Percentiles rank a stretch among this genome's conserved stretches.
phyloP scores from a whole-genome alignment of 805 yeast species.

The Sungouiozyma ichnusensis region DNA sequence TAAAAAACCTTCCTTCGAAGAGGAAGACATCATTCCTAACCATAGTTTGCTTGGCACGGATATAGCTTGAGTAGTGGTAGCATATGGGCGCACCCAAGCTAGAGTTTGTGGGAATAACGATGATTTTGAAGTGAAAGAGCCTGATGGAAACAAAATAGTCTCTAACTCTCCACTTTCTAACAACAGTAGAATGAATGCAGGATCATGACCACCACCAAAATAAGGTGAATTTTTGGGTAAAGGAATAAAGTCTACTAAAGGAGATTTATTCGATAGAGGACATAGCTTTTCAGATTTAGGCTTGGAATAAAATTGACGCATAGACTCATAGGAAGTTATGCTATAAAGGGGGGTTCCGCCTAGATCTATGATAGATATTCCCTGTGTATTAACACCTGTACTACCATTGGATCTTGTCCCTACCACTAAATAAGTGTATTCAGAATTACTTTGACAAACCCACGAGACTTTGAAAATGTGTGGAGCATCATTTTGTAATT shows the following conservation, averaged over 20 bases:
- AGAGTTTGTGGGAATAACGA: conserved; percentile 70
- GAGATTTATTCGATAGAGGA: conserved; percentile 41
- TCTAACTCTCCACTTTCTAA: conserved; percentile 57
- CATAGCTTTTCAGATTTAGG: conserved; percentile 46
- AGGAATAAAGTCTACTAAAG: conserved; percentile 39
- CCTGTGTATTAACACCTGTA: conserved; percentile 30
- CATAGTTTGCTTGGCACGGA: conserved; percentile 57
- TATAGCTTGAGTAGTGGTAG: conserved; percentile 44
- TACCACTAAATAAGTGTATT: conserved; percentile 60
- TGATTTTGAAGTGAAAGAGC: conserved; percentile 41
- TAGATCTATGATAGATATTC: conserved; percentile 53
- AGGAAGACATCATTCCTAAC: conserved; percentile 56
- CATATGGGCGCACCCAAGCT: conserved; percentile 67
- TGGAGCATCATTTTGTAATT: conserved; percentile 14
- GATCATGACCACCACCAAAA: conserved; percentile 73
- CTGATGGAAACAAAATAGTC: conserved; percentile 48
- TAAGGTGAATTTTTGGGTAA: conserved; percentile 60
- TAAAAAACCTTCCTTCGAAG: conserved; percentile 36
- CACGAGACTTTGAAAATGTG: conserved; percentile 52
- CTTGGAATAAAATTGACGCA: conserved; percentile 63
- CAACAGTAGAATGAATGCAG: conserved; percentile 48
- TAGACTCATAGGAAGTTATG: conserved; percentile 71
- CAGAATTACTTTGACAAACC: conserved; percentile 76
- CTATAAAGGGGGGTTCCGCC: conserved; percentile 74
- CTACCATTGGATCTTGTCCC: conserved; percentile 48